Evolutionary conservation across 805 yeast species (phyloP), one percentile per base, ranked within the genome.

Genomic region (Kregervanrija pseudodelftensis): DNA sequence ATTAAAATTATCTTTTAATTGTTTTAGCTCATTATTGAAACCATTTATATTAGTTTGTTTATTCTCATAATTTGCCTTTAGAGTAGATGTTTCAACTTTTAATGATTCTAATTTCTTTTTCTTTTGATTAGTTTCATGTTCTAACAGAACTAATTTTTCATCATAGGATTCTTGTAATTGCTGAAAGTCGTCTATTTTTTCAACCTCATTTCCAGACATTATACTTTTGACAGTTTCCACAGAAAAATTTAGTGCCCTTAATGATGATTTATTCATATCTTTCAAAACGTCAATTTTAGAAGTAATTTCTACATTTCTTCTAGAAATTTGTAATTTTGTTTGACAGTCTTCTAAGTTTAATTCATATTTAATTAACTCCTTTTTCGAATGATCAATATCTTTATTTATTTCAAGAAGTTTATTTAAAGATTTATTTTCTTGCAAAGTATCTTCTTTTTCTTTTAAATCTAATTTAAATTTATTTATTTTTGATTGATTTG

Each of bases 221-320:
- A 30, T 30, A 38, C 51, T 53, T 12, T 28, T 11, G 15, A 47
- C 38, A n/a, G 36, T 43, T 30, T 30, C 16, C 11, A 11, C 11
- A 5, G 40, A 15, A 42, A 55, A 17, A 1, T 55, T 46, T 11
- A 47, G 55, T 62, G 44, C 57, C 37, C 38, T 22, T 38, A 31
- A 11, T 46, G 39, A n/a, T 8, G 49, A 39, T 41, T 46, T 37
- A 30, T 50, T 46, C 44, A 50, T 37, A 17, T 53, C 53, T 9
- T 46, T 45, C 28, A 59, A 36, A 37, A 54, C 54, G 0, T 72
- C 66, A 3, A 79, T 54, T 49, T 75, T 78, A 0, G 87, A 82
- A 48, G 75, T 67, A 2, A 71, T 53, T 40, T 80, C 89, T 1
- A 84, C 68, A 54, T 77, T 82, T 52, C 73, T 72, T 52, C 76